Evolutionary conservation across 2,329 filamentous ascomycete species (phyloP).

Genomic region (Colletotrichum karsti): DNA sequence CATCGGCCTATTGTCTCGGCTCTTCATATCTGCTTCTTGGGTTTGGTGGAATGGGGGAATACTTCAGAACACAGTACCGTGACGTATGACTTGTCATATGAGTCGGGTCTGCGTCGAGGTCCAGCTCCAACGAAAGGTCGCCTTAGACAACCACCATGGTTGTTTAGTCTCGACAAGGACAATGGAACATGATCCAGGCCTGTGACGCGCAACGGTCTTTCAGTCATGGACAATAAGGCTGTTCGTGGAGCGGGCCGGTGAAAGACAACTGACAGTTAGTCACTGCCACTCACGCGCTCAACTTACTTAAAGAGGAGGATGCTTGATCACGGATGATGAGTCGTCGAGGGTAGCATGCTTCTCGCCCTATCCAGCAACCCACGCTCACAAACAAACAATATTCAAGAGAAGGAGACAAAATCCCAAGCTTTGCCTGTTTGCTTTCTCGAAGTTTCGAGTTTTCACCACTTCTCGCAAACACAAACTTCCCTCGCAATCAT

Average conservation of each 20-base stretch:
- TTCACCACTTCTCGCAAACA: background rate
- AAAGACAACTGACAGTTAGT: conserved; percentile 7
- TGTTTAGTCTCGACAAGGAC: background rate
- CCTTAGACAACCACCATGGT: background rate
- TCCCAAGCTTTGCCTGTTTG: background rate
- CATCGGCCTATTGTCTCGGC: conserved; percentile 27
- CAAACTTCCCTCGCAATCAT: background rate
- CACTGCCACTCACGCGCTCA: conserved; percentile 15
- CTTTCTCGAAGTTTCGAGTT: conserved; percentile 17
- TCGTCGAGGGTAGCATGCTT: background rate
- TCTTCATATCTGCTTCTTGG: conserved; percentile 16
- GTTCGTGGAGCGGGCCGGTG: conserved; percentile 18
- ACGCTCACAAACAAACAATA: background rate
- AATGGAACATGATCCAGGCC: conserved; percentile 28
- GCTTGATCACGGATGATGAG: background rate
- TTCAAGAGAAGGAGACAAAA: background rate
- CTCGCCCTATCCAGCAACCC: background rate
- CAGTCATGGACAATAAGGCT: conserved; percentile 12
- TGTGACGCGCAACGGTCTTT: conserved; percentile 19
- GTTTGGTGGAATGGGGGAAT: background rate
- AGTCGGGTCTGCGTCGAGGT: background rate
- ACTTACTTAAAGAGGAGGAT: conserved; percentile 9
- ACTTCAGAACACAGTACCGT: background rate
- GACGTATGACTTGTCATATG: conserved; percentile 25
- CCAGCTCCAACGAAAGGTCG: conserved; percentile 12